These are phyloP conservation scores for Magnusiomyces ingens DNA, from an alignment of 1,139 yeast species.

Conservation along the genomic window DNA sequence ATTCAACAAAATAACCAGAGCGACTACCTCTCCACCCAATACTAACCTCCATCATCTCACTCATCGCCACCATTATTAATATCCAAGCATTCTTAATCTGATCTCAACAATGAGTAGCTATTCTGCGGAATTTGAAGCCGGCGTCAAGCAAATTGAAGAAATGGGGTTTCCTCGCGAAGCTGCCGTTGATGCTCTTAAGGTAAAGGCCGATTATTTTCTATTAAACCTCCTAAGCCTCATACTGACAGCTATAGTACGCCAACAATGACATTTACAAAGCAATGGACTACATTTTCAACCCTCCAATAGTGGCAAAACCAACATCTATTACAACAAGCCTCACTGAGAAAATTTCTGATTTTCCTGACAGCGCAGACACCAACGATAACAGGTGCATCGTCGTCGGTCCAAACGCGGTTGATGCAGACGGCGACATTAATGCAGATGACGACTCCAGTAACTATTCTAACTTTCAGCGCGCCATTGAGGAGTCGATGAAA, in stretches of 20 bases:
- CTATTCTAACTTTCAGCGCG: constrained; percentile 17
- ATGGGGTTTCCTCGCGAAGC: constrained; percentile 54
- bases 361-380: constrained; percentile 12
- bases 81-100: too few relatives aligned
- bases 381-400: constrained; percentile 18
- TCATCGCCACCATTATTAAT: constrained; percentile 8
- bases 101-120: not conserved
- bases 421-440: constrained; percentile 15
- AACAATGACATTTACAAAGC: constrained; percentile 50
- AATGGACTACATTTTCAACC: constrained; percentile 47
- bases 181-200: constrained; percentile 31
- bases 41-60: constrained; percentile 11
- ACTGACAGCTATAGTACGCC: constrained; percentile 24
- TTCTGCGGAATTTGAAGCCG: not conserved
- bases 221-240: not conserved
- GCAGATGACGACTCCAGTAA: constrained; percentile 7
- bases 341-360: too few relatives aligned
- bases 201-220: constrained; percentile 14
- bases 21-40: constrained; percentile 4
- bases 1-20: too few relatives aligned
- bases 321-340: too few relatives aligned
- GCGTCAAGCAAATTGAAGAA: constrained; percentile 39
- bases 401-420: constrained; percentile 7
- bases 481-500: constrained; percentile 11
- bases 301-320: constrained; percentile 19